Evolutionary conservation across 768 basidiomycete species (phyloP).

Genomic region (Sarcomyxa edulis): DNA sequence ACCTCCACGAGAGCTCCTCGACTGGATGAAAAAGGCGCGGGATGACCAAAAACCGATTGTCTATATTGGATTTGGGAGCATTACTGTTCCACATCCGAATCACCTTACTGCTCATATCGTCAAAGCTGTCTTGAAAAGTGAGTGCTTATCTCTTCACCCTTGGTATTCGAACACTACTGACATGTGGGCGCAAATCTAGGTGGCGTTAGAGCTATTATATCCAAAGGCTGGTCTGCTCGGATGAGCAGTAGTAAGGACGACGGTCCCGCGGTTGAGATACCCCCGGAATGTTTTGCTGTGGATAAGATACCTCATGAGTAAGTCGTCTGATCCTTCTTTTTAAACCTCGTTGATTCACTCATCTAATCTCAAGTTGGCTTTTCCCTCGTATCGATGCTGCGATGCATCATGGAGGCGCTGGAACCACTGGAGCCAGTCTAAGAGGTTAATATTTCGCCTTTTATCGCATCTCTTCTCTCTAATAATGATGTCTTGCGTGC

Average conservation of each 20-base stretch:
- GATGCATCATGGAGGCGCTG: slow-evolving; percentile 66
- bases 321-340: background rate
- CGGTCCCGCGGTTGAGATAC: slow-evolving; percentile 39
- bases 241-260: slow-evolving; percentile 35
- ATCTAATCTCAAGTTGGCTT: slow-evolving; percentile 31
- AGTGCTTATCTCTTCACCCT: slow-evolving; percentile 11
- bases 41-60: slow-evolving; percentile 54
- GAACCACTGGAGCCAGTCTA: slow-evolving; percentile 65
- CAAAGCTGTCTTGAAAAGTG: slow-evolving; percentile 56
- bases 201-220: slow-evolving; percentile 61
- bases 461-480: background rate
- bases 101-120: slow-evolving; percentile 50
- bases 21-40: slow-evolving; percentile 53
- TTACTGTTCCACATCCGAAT: slow-evolving; percentile 58
- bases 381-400: slow-evolving; percentile 58
- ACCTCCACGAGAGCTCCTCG: slow-evolving; percentile 41
- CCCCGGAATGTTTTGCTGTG: slow-evolving; percentile 48
- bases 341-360: background rate
- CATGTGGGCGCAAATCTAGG: slow-evolving; percentile 24
- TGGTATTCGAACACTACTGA: slow-evolving; percentile 3
- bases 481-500: background rate
- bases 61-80: slow-evolving; percentile 69
- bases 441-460: slow-evolving; percentile 20
- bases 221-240: slow-evolving; percentile 62
- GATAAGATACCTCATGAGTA: slow-evolving; percentile 64